Base-by-base conservation (phyloP, 2,329 filamentous ascomycete species). In the Aspergillus awamori region DNA sequence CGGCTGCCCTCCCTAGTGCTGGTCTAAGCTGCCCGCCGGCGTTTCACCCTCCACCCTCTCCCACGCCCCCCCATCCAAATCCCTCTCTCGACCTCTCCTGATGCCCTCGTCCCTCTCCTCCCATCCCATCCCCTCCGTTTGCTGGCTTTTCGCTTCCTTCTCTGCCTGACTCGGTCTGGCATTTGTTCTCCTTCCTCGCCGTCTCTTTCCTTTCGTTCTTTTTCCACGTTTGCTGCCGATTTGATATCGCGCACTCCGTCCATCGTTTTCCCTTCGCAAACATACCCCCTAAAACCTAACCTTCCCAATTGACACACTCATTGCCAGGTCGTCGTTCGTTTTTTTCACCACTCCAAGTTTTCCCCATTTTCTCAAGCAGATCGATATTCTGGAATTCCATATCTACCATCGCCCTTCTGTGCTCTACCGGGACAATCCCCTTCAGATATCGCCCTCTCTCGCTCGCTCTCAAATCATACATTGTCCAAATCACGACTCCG, bases 241-340 rank as follows among this genome's bases (percentile, higher is more conserved):
- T 71, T 72, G 66, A 69, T 53, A 69, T 65, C 65, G 63, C 57
- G 65, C 65, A 59, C 57, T 58, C 61, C 53, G 60, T 39, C 62
- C 51, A 64, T 59, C 52, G 57, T 60, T 56, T 59, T 49, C 45
- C 59, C 47, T 58, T 13, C 33, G 33, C 33, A 13, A 13, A 36
- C 10, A 36, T 4, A 28, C 58, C 64, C 63, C 64, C 61, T 65
- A 54, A 58, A 49, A 11, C 58, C 49, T 10, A 59, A 49, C 57
- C 59, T 47, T 38, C 47, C 60, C 41, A 60, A 36, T 67, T 67
- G 61, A 66, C 59, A 59, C 56, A 6, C 39, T 43, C 54, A 54
- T 53, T 57, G 39, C 57, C 53, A 66, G 65, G 63, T 65, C 57
- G 55, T 54, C 63, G 57, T 64, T 63, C 61, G 5, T 63, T 66